Base-by-base conservation (phyloP, 2,329 filamentous ascomycete genomes). In the Zasmidium angulare region DNA sequence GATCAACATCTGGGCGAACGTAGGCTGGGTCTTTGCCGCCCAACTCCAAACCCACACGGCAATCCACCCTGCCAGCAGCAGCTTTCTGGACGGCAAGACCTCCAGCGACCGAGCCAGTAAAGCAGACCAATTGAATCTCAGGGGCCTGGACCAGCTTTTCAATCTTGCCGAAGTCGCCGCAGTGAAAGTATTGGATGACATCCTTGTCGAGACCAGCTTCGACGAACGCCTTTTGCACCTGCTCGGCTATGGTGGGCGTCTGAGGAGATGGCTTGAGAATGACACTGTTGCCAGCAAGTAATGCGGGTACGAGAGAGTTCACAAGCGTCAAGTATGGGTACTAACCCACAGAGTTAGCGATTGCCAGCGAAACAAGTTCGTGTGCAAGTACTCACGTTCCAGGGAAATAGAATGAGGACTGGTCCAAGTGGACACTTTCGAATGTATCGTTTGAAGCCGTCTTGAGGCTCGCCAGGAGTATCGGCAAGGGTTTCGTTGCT, bases 11-110 rank as follows among this genome's bases (percentile, higher is more conserved):
- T 6, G 80, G 81, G 61, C 93, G 83, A 56, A 98, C 83, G 71
- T 97, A 98, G 22, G 93, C 93, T 3, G 93, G 91, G 73, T 98
- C 93, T 73, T 98, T 98, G 65, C 93, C 93, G 65, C 93, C 93
- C 24, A 98, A 86, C 77, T 98, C 93, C 40, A 98, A 83, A 1
- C 92, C 91, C 49, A 98, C 90, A 63, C 88, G 87, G 64, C 96
- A 88, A 55, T 77, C 76, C 53, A 96, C 85, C 40, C 93, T 87
- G 70, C 93, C 90, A 22, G 91, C 84, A 1, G 92, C 93, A 3
- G 91, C 90, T 72, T 87, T 87, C 72, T 96, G 92, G 22, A 97
- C 89, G 1, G 90, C 87, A 55, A 97, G 79, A 17, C 93, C 93
- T 56, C 91, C 92, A 11, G 90, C 89, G 10, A 96, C 91, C 6